phyloP scores from a whole-genome alignment of 2,329 filamentous ascomycete species.

The Curvularia eragrostidis region DNA sequence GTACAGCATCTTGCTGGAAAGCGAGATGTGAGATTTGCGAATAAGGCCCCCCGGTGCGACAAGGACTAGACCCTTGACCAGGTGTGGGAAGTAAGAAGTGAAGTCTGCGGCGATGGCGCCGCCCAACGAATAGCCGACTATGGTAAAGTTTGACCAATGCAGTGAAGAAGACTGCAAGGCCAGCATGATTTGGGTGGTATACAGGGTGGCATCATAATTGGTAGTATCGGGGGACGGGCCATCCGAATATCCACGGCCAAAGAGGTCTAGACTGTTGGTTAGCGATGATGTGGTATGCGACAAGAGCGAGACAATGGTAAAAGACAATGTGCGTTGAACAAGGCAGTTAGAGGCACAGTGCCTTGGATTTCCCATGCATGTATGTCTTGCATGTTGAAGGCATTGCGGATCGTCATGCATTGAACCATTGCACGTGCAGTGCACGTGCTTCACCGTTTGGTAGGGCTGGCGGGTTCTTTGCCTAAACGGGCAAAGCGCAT shows the following conservation, averaged over 20 bases:
- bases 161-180: constrained; percentile 73
- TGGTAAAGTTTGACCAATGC: constrained; percentile 62
- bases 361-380: neutral
- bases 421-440: constrained; percentile 2
- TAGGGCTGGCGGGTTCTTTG: constrained; percentile 16
- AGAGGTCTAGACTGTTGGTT: constrained; percentile 62
- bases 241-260: constrained; percentile 80
- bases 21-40: constrained; percentile 66
- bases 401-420: constrained; percentile 3
- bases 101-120: constrained; percentile 76
- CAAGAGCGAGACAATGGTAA: neutral
- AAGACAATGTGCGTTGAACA: neutral
- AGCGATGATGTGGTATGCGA: constrained; percentile 6
- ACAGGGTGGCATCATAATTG: constrained; percentile 76
- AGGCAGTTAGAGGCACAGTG: neutral
- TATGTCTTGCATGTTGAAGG: neutral
- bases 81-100: constrained; percentile 69
- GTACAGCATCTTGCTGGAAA: constrained; percentile 69
- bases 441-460: constrained; percentile 18
- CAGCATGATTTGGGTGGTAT: constrained; percentile 73
- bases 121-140: constrained; percentile 82
- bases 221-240: constrained; percentile 65
- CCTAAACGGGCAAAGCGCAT: constrained; percentile 12
- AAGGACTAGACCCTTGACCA: constrained; percentile 74
- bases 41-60: constrained; percentile 82